phyloP scores from a whole-genome alignment of 2,329 filamentous ascomycete species.

The Penicillium sp. region DNA sequence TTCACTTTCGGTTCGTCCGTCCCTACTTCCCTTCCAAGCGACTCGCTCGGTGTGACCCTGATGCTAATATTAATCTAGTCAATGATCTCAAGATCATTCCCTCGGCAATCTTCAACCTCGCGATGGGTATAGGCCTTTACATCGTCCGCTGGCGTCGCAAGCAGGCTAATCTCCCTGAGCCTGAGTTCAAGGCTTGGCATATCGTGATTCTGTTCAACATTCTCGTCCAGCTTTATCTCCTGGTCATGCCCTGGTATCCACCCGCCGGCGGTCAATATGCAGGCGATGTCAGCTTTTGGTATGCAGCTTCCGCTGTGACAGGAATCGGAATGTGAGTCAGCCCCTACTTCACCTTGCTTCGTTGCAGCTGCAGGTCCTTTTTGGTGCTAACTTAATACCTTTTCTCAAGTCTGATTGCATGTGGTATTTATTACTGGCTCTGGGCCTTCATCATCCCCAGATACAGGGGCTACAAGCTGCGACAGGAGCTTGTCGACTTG shows the following conservation, averaged over 20 bases:
- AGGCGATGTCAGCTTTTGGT: constrained; percentile 72
- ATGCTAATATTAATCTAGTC: constrained; percentile 40
- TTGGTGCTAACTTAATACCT: neutral
- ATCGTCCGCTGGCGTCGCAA: constrained; percentile 58
- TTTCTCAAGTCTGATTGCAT: constrained; percentile 49
- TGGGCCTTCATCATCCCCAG: constrained; percentile 61
- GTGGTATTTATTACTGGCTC: constrained; percentile 57
- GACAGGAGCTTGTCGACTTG: constrained; percentile 55
- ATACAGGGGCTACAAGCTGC: constrained; percentile 54
- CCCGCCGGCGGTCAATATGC: constrained; percentile 59
- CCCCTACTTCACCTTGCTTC: neutral
- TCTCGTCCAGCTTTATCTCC: constrained; percentile 59
- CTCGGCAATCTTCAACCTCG: constrained; percentile 56
- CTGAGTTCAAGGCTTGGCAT: constrained; percentile 62
- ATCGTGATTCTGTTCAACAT: constrained; percentile 60
- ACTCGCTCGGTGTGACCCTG: no score
- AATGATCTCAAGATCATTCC: constrained; percentile 63
- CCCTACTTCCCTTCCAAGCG: neutral
- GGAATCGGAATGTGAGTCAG: constrained; percentile 63
- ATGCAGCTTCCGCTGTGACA: constrained; percentile 66
- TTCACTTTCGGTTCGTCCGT: constrained; percentile 56
- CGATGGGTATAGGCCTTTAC: constrained; percentile 60
- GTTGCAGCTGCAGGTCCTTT: neutral
- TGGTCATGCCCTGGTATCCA: constrained; percentile 72
- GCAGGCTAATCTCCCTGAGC: constrained; percentile 49